Percentiles rank a stretch among this genome's conserved stretches.
Evolutionary conservation across 2,329 filamentous ascomycete species (phyloP).

Genomic region (Calonectria pteridis): DNA sequence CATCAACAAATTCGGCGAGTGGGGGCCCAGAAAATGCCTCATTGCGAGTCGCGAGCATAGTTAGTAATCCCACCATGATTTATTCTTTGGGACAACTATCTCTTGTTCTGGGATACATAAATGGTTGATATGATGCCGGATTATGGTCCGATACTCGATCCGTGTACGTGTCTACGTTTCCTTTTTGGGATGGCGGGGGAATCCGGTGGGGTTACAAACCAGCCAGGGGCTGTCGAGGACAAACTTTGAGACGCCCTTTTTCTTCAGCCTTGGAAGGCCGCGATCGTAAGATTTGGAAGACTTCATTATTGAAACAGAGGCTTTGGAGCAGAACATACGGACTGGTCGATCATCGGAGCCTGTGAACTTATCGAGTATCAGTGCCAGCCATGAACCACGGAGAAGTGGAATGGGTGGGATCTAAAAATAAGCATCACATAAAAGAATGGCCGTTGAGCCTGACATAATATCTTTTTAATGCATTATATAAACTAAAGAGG

Average conservation of each 20-base stretch:
- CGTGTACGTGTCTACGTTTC: background rate
- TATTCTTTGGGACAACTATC: background rate
- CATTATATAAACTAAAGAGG: too few relatives aligned
- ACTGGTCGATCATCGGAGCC: background rate
- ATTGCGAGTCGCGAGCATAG: background rate
- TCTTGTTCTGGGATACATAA: background rate
- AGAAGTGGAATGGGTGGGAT: too few relatives aligned
- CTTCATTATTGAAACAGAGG: background rate
- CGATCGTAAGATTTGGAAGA: too few relatives aligned
- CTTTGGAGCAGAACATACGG: background rate
- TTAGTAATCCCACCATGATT: background rate
- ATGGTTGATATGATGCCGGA: background rate
- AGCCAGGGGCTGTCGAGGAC: background rate
- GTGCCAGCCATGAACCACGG: background rate
- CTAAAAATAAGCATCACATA: background rate
- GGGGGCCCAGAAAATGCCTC: slow-evolving; percentile 1
- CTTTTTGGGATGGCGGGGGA: background rate
- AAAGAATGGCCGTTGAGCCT: background rate
- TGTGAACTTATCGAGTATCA: background rate
- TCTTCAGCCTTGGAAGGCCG: background rate
- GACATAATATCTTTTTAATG: background rate
- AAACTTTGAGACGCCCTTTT: background rate
- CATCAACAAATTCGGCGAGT: background rate
- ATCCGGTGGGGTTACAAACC: background rate
- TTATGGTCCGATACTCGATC: background rate